Percentiles rank a stretch among this genome's conserved stretches.
phyloP scores from a whole-genome alignment of 2,329 filamentous ascomycete genomes.

The Ophiostoma ulmi region DNA sequence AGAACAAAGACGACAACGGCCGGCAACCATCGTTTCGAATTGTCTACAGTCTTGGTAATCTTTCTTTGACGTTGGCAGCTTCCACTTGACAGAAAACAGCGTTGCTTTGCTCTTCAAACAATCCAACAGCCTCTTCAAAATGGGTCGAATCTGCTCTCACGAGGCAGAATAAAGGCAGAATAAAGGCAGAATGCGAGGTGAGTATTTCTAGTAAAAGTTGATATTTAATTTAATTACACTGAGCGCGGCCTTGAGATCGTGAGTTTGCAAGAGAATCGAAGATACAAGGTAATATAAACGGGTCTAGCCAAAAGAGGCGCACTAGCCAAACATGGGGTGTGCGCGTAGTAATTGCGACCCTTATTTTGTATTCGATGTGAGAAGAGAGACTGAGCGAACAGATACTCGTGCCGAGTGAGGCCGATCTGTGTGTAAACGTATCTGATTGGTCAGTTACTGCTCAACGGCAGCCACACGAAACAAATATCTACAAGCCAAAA shows the following conservation, averaged over 20 bases:
- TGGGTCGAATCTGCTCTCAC: no score
- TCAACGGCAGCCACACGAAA: no score
- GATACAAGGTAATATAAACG: background rate
- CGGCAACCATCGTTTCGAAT: no score
- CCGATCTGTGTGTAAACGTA: no score
- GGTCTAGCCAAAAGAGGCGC: slow-evolving; percentile 2
- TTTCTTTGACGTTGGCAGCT: no score
- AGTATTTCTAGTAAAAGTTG: background rate
- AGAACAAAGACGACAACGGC: no score
- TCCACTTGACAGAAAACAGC: no score
- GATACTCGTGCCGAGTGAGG: background rate
- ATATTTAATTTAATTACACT: background rate
- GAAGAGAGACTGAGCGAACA: background rate
- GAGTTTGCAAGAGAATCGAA: slow-evolving; percentile 22
- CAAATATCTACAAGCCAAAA: no score
- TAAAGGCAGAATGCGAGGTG: background rate
- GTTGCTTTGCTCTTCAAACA: no score
- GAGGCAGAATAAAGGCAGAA: background rate
- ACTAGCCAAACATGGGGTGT: background rate
- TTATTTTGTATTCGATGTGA: background rate
- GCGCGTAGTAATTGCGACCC: background rate
- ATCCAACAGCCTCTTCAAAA: no score
- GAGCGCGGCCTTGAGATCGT: slow-evolving; percentile 21
- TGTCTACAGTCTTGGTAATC: no score
- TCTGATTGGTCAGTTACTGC: background rate